phyloP scores from a whole-genome alignment of 805 yeast genomes.

The Torulaspora maleeae region DNA sequence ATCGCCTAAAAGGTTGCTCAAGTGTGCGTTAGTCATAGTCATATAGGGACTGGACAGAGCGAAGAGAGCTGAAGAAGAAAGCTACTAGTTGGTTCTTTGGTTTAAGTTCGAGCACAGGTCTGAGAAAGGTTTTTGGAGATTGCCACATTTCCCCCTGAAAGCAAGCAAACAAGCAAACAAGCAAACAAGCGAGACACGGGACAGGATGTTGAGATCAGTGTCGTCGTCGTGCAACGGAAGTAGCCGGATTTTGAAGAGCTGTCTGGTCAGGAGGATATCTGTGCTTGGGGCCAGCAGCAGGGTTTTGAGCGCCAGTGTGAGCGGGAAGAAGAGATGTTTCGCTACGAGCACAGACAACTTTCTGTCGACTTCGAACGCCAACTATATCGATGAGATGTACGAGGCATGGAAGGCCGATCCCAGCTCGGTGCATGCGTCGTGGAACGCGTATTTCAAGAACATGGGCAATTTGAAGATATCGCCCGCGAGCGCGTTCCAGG shows the following conservation, averaged over 20 bases:
- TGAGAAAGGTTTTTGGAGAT: too few relatives aligned
- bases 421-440: slow-evolving; percentile 82
- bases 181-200: too few relatives aligned
- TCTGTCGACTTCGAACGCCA: slow-evolving; percentile 77
- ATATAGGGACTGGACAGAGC: background rate
- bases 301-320: background rate
- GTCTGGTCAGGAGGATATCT: slow-evolving; percentile 5
- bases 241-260: slow-evolving; percentile 13
- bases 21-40: background rate
- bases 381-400: slow-evolving; percentile 97
- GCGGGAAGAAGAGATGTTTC: slow-evolving; percentile 10
- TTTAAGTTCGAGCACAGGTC: too few relatives aligned
- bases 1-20: background rate
- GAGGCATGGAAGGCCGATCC: slow-evolving; percentile 92
- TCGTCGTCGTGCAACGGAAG: slow-evolving; percentile 12
- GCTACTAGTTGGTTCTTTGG: too few relatives aligned
- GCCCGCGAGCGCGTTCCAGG: slow-evolving; percentile 69
- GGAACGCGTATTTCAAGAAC: slow-evolving; percentile 96
- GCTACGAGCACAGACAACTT: slow-evolving; percentile 55
- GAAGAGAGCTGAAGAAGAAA: background rate
- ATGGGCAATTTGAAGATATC: slow-evolving; percentile 67
- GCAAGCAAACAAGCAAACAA: too few relatives aligned
- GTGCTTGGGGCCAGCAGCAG: slow-evolving; percentile 2
- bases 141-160: too few relatives aligned
- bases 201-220: slow-evolving; percentile 15